Conservation (phyloP, 495 filamentous ascomycete genomes). For the Pseudevernia furfuracea region DNA sequence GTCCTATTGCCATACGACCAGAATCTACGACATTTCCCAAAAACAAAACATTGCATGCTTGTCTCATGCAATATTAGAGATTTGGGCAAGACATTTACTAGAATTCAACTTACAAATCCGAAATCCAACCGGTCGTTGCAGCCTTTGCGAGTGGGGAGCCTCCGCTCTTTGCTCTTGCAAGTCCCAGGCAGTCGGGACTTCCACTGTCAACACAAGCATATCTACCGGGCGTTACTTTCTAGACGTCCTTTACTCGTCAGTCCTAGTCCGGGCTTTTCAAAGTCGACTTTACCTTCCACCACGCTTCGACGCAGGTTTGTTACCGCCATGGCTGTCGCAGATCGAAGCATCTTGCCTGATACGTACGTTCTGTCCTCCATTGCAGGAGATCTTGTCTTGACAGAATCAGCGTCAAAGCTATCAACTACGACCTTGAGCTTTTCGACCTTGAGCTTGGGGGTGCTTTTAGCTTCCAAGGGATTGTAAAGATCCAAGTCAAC, state of each 20-base stretch:
- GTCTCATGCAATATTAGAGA: neutral
- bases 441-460: constrained; percentile 65
- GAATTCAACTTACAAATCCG: neutral
- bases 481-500: constrained; percentile 55
- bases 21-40: neutral
- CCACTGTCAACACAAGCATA: neutral
- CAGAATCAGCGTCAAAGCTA: constrained; percentile 60
- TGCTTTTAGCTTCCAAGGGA: constrained; percentile 75
- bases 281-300: neutral
- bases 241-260: neutral
- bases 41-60: constrained; percentile 3
- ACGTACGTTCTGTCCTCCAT: constrained; percentile 11
- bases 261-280: neutral
- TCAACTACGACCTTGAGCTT: constrained; percentile 77
- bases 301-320: neutral
- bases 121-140: neutral
- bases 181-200: neutral
- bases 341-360: constrained; percentile 22
- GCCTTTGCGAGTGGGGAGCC: neutral
- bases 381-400: neutral
- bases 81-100: neutral
- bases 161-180: neutral
- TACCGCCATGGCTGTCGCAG: constrained; percentile 17
- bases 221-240: neutral
- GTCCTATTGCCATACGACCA: neutral